Evolutionary conservation across 495 filamentous ascomycete species (phyloP).

Genomic region (Tricharina praecox): DNA sequence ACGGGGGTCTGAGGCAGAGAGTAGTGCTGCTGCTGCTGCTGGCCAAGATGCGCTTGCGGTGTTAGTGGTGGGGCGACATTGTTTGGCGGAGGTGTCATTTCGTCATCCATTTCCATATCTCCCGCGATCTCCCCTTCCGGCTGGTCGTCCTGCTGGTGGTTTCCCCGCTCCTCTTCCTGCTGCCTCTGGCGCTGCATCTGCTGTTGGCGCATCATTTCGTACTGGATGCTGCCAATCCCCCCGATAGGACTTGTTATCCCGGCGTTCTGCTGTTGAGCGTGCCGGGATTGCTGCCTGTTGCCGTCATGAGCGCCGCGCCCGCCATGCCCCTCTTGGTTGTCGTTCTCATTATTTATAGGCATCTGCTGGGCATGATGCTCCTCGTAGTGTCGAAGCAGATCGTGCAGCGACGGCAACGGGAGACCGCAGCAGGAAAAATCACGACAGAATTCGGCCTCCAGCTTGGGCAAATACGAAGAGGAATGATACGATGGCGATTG

Average conservation of each 20-base stretch:
- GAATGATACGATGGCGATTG: slow-evolving; percentile 93
- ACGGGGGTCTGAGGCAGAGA: slow-evolving; percentile 80
- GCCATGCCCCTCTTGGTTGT: slow-evolving; percentile 31
- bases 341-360: slow-evolving; percentile 12
- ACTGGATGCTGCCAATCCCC: slow-evolving; percentile 32
- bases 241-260: slow-evolving; percentile 36
- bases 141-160: slow-evolving; percentile 25
- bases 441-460: slow-evolving; percentile 92
- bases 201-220: slow-evolving; percentile 31
- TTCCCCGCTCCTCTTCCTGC: slow-evolving; percentile 13
- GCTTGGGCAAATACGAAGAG: slow-evolving; percentile 89
- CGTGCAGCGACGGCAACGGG: slow-evolving; percentile 75
- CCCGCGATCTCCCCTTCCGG: slow-evolving; percentile 32
- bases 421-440: slow-evolving; percentile 88
- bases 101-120: slow-evolving; percentile 83
- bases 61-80: slow-evolving; percentile 35
- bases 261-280: slow-evolving; percentile 29
- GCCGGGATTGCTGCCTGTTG: slow-evolving; percentile 12
- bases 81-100: slow-evolving; percentile 42
- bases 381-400: slow-evolving; percentile 91
- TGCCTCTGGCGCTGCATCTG: slow-evolving; percentile 31
- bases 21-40: slow-evolving; percentile 72
- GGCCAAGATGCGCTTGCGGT: slow-evolving; percentile 41
- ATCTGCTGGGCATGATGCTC: slow-evolving; percentile 54
- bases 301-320: slow-evolving; percentile 34